Evolutionary conservation across 306 rosid genomes (phyloP), one percentile per base, ranked within the genome.

Genomic region (Lathyrus oleraceus): DNA sequence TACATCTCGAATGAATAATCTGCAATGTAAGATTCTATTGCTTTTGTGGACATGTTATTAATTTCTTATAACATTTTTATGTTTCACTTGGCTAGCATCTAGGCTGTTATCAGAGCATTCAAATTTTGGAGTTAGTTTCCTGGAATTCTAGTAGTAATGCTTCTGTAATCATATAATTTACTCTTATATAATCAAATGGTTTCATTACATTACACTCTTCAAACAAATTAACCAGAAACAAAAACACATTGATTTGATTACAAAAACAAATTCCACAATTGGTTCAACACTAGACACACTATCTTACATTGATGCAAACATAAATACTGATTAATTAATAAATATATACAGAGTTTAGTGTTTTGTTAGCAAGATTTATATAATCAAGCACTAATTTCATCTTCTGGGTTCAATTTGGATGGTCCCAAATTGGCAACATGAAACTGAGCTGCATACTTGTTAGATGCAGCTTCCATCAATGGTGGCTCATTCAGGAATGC

Each of bases 401-500:
- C 76, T 6, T 2, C 28, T 0, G 62, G 59, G 4, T 72, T 68
- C 17, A 67, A 40, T 51, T 85, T 64, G 21, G 84, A 60, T 11
- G 79, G 14, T 42, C 81, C 72, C 74, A 70, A 4, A 16, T 21
- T 42, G n/a, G 96, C 84, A 2, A 88, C 87, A 25, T 88, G 84
- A 77, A 83, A 85, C 81, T 93, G 96, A 1, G 96, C n/a, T 0
- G 72, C 68, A 65, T 86, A 86, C 35, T 71, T 83, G 63, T 81
- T 74, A 39, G 93, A 15, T 7, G 88, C 77, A 47, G 74, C 62
- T 81, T 92, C 96, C 0, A 0, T 42, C 43, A 52, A 27, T 6
- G 97, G 97, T 11, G 94, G 89, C 30, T 93, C 97, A 42, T 93
- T 93, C 73, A 93, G 87, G 87, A 93, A 93, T 16, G 98, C 98